Base-by-base conservation (phyloP, 108 stramenopile genomes). In the Seminavis robusta region DNA sequence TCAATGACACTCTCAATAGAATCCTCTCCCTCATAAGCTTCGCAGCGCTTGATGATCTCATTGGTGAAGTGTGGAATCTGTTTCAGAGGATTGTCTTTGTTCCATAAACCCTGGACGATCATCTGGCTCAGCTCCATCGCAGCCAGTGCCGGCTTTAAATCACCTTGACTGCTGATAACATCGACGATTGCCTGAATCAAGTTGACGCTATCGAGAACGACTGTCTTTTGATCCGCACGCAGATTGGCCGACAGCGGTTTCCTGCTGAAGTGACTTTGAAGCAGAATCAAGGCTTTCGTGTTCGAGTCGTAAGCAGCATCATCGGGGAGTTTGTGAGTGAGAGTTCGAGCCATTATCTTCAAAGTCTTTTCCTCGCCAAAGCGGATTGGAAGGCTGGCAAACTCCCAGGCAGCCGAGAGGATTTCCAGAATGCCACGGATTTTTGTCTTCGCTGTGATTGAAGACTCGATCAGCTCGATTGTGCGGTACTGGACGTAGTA, bases 71-170 rank as follows among this genome's bases (percentile, higher is more conserved):
- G 96, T 33, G 98, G 98, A 37, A 99, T 86, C 61, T 83, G 74
- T 61, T 92, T 78, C 41, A 97, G 65, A 7, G 84, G 76, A 64
- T 93, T 67, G 59, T 98, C 99, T 52, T 83, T 89, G 56, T 86
- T 95, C 97, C 97, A 98, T 13, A 95, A 71, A 25, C 95, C 98
- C 64, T 98, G 98, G 17, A 98, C 95, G 49, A 99, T 80, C 96
- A 96, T 97, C 61, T 98, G 98, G 42, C 92, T 92, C 9, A 99
- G 69, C 68, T 99, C 98, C 99, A 99, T 98, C 11, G 97, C 95
- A 41, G 91, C 95, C 24, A 99, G 73, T 11, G 98, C 97, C 21
- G 98, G 97, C 65, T 93, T 95, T 37, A 98, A 77, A 96, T 97
- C 97, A 4, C 97, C 92, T 59, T 95, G 94, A 63, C 94, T 95